These are phyloP conservation scores for Uncinocarpus reesii DNA, from an alignment of 2,329 filamentous ascomycete genomes.

Conservation along the genomic window DNA sequence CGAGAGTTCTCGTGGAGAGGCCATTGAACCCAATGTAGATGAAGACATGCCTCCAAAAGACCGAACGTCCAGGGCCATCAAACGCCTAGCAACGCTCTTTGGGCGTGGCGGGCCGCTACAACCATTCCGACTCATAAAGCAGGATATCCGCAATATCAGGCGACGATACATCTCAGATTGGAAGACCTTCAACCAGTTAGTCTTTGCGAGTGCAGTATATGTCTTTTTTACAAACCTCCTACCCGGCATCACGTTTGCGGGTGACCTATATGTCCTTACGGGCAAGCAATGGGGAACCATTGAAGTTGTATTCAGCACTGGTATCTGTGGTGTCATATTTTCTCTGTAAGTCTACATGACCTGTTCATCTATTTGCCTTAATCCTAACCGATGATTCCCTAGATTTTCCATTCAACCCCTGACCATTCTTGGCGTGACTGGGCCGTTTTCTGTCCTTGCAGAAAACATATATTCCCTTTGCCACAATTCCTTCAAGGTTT, in stretches of 20 bases:
- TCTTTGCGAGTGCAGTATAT: slow-evolving; percentile 54
- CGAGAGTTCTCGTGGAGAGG: no score
- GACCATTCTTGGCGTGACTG: slow-evolving; percentile 56
- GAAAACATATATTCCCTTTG: slow-evolving; percentile 50
- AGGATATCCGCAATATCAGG: slow-evolving; percentile 41
- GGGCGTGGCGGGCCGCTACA: slow-evolving; percentile 36
- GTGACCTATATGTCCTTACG: slow-evolving; percentile 53
- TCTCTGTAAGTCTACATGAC: slow-evolving; percentile 39
- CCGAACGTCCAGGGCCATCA: no score
- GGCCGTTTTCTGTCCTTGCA: slow-evolving; percentile 50
- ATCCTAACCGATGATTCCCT: no score
- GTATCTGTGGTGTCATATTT: slow-evolving; percentile 54
- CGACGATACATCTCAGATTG: slow-evolving; percentile 45
- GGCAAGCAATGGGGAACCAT: slow-evolving; percentile 56
- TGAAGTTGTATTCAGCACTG: slow-evolving; percentile 57
- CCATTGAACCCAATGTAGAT: no score
- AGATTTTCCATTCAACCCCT: slow-evolving; percentile 49
- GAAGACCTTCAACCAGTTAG: slow-evolving; percentile 52
- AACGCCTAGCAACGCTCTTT: no score
- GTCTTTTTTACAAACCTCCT: slow-evolving; percentile 58
- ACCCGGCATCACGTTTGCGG: slow-evolving; percentile 57
- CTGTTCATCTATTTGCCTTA: not conserved
- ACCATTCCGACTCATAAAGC: slow-evolving; percentile 45
- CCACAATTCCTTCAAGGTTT: slow-evolving; percentile 44
- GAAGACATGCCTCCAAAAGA: no score